Conservation (phyloP, 2,329 filamentous ascomycete species). For the Verticillium albo-atrum region DNA sequence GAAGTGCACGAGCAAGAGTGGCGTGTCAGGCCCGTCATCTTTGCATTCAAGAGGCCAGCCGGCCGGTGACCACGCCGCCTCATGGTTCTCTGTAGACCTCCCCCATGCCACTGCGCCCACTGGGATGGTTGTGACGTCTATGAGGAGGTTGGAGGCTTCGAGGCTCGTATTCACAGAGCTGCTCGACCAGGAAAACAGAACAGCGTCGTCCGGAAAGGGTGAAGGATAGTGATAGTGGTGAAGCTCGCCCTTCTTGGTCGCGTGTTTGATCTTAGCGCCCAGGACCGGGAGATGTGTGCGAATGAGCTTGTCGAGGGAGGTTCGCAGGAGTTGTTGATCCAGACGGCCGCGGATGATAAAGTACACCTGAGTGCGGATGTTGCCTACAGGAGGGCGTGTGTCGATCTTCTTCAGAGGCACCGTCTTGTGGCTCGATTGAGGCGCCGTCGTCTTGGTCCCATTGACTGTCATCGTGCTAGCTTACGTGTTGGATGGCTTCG, state of each 20-base stretch:
- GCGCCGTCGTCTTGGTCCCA: background rate
- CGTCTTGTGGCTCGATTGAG: background rate
- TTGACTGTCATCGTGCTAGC: background rate
- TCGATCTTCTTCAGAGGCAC: constrained; percentile 4
- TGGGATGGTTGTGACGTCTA: background rate
- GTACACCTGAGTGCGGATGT: constrained; percentile 11
- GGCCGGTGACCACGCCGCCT: constrained; percentile 1
- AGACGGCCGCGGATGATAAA: constrained; percentile 9
- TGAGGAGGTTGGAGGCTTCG: too few relatives aligned
- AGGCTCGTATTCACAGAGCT: too few relatives aligned
- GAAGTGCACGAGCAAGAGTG: constrained; percentile 16
- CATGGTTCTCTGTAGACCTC: background rate
- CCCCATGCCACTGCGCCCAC: background rate
- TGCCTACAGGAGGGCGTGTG: background rate
- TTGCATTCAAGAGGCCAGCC: constrained; percentile 12
- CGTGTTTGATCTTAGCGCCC: constrained; percentile 8
- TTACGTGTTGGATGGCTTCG: background rate
- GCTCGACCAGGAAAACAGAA: too few relatives aligned
- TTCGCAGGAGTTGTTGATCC: constrained; percentile 5
- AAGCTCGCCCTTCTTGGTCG: constrained; percentile 5
- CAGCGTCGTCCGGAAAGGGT: too few relatives aligned
- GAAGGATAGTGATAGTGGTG: background rate
- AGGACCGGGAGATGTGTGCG: constrained; percentile 12
- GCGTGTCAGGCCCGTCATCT: constrained; percentile 11
- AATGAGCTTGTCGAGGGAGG: constrained; percentile 11